Evolutionary conservation across 2,329 filamentous ascomycete species (phyloP), one percentile per base, ranked within the genome.

Genomic region (Didymella arachidicola): DNA sequence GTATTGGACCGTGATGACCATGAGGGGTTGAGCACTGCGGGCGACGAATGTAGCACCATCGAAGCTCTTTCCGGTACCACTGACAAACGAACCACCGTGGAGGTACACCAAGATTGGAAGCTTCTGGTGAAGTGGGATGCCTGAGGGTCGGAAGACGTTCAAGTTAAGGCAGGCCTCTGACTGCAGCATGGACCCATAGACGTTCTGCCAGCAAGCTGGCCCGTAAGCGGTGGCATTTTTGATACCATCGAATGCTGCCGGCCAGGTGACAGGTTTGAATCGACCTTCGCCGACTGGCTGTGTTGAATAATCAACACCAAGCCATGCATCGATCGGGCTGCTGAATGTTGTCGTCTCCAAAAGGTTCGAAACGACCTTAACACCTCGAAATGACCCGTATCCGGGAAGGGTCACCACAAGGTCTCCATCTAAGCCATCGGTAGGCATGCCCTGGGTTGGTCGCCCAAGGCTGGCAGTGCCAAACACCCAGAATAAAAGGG

Each of bases 231-330:
- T 71, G 4, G 80, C 80, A 2, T 70, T 60, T 56, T 74, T 78
- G 7, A 77, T 69, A 0, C 79, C 81, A 1, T 77, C 68, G 45
- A 83, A 82, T 1, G 73, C 62, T 4, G 62, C 61, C 0, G 81
- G 80, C 76, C 75, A 79, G 22, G 74, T 70, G 19, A 80, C 72
- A 0, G 78, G 72, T 12, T 66, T 69, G 54, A 83, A 83, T 7
- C 81, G 78, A 14, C 68, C 60, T 3, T 78, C 68, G 5, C 77
- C 79, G 1, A 77, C 63, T 29, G 73, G 73, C 53, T 75, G 75
- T 0, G 79, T 80, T 0, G 81, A 76, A 47, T 82, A 83, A 63
- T 81, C 79, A 30, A 83, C 77, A 2, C 80, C 80, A 6, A 83
- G 69, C 81, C 81, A 83, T 0, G 81, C 80, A 60, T 83, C 79